Evolutionary conservation across 2,329 filamentous ascomycete genomes (phyloP).

Genomic region (Aspergillus persii): DNA sequence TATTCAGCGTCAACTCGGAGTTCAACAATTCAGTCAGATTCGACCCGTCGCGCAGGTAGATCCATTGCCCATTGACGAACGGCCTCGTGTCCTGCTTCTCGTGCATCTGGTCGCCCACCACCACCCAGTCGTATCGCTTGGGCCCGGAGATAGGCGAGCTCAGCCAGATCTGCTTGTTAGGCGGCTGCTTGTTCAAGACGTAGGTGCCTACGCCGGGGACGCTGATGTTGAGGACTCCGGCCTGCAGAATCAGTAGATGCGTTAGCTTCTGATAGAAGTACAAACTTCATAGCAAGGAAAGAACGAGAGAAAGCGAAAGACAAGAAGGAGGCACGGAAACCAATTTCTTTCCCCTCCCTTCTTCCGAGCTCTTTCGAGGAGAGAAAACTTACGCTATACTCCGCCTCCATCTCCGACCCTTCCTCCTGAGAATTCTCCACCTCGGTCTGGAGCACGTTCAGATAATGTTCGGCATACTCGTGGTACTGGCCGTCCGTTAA

Average conservation of each 20-base stretch:
- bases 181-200: slow-evolving; percentile 97
- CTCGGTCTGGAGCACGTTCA: slow-evolving; percentile 58
- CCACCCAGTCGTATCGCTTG: slow-evolving; percentile 89
- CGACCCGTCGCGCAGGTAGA: slow-evolving; percentile 81
- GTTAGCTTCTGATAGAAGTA: not conserved
- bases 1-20: slow-evolving; percentile 70
- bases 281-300: not conserved
- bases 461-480: slow-evolving; percentile 70
- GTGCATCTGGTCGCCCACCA: slow-evolving; percentile 66
- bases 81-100: slow-evolving; percentile 70
- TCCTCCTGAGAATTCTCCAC: slow-evolving; percentile 75
- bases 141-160: slow-evolving; percentile 87
- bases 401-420: slow-evolving; percentile 74
- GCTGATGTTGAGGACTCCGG: slow-evolving; percentile 77
- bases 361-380: not conserved
- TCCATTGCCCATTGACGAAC: slow-evolving; percentile 66
- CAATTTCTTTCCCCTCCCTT: not conserved
- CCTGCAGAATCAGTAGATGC: slow-evolving; percentile 49
- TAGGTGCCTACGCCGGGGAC: slow-evolving; percentile 73
- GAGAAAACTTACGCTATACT: slow-evolving; percentile 69
- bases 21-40: slow-evolving; percentile 70
- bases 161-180: slow-evolving; percentile 97
- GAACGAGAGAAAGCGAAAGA: not conserved
- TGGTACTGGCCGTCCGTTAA: slow-evolving; percentile 73
- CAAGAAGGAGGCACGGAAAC: not conserved